These are phyloP conservation scores for Aspergillus diversus DNA, from an alignment of 495 filamentous ascomycete species.

Conservation along the genomic window DNA sequence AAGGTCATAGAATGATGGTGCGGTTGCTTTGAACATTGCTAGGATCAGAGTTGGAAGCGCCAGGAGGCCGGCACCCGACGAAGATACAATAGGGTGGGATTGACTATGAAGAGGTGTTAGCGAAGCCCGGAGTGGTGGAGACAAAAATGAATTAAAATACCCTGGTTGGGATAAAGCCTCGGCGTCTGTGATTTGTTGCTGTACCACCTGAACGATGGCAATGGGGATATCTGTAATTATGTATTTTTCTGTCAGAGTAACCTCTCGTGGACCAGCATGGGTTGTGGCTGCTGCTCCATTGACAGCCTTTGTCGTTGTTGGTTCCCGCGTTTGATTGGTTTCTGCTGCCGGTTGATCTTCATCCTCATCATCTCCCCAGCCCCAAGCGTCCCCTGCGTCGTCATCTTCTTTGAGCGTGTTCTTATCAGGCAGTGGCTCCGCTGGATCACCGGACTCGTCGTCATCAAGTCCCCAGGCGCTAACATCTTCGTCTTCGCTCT, in stretches of 20 bases:
- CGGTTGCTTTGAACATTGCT: constrained; percentile 88
- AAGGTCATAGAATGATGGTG: constrained; percentile 74
- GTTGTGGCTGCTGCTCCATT: constrained; percentile 22
- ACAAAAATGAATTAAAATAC: constrained; percentile 39
- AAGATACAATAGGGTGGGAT: constrained; percentile 59
- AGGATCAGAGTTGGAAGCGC: constrained; percentile 81
- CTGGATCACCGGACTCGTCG: constrained; percentile 39
- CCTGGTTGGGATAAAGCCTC: constrained; percentile 58
- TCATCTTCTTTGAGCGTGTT: constrained; percentile 28
- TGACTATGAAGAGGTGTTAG: constrained; percentile 39
- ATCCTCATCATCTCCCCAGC: constrained; percentile 68
- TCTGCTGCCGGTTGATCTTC: constrained; percentile 28
- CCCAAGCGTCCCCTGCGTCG: constrained; percentile 67
- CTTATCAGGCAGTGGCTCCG: constrained; percentile 26
- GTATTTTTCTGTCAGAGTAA: constrained; percentile 85
- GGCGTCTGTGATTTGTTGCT: constrained; percentile 70
- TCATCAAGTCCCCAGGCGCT: constrained; percentile 69
- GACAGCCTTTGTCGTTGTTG: constrained; percentile 22
- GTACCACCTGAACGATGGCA: constrained; percentile 70
- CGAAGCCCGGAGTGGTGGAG: constrained; percentile 13
- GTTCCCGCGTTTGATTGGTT: constrained; percentile 21
- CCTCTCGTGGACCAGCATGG: constrained; percentile 49
- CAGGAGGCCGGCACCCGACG: constrained; percentile 75
- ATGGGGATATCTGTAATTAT: constrained; percentile 85
- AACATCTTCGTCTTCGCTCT: constrained; percentile 63